Percentiles rank a stretch among this genome's conserved stretches.
phyloP scores from a whole-genome alignment of 1,284 basidiomycete genomes.

The Inonotus hispidus region DNA sequence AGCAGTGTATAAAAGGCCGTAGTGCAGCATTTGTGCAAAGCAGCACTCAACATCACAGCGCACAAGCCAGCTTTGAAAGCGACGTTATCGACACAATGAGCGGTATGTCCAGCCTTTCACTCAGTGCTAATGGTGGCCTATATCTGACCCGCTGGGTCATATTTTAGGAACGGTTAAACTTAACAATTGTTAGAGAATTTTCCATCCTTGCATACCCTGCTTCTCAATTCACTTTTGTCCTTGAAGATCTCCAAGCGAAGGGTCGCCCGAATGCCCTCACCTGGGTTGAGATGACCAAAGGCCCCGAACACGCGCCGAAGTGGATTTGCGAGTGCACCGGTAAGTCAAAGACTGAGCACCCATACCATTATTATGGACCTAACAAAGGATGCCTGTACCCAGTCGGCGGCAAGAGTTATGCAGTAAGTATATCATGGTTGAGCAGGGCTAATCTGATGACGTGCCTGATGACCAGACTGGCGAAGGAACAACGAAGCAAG shows the following conservation, averaged over 20 bases:
- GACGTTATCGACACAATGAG: not conserved
- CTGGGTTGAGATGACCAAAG: slow-evolving; percentile 14
- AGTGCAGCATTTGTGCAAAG: not conserved
- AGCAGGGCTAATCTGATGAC: not conserved
- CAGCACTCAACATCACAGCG: not conserved
- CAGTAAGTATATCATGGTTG: slow-evolving; percentile 1
- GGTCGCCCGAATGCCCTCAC: slow-evolving; percentile 3
- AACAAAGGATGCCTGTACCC: not conserved
- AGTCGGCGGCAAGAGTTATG: slow-evolving; percentile 14
- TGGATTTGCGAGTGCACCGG: slow-evolving; percentile 18
- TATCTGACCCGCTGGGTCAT: not conserved
- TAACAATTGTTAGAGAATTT: slow-evolving; percentile 13
- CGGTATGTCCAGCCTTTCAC: not conserved
- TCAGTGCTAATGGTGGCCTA: not conserved
- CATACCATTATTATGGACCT: not conserved
- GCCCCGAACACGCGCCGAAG: slow-evolving; percentile 11
- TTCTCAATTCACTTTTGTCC: not conserved
- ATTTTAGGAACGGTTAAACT: slow-evolving; percentile 15
- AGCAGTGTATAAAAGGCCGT: no score
- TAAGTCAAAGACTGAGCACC: not conserved
- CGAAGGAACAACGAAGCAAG: slow-evolving; percentile 9
- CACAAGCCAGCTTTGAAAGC: not conserved
- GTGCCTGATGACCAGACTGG: slow-evolving; percentile 10
- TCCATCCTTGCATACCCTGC: not conserved
- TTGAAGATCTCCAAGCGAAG: slow-evolving; percentile 13